A percentile compares a stretch with the other conserved stretches of the same genome.
Conservation (phyloP, 1,139 yeast genomes). For the Waltiozyma sp. region DNA sequence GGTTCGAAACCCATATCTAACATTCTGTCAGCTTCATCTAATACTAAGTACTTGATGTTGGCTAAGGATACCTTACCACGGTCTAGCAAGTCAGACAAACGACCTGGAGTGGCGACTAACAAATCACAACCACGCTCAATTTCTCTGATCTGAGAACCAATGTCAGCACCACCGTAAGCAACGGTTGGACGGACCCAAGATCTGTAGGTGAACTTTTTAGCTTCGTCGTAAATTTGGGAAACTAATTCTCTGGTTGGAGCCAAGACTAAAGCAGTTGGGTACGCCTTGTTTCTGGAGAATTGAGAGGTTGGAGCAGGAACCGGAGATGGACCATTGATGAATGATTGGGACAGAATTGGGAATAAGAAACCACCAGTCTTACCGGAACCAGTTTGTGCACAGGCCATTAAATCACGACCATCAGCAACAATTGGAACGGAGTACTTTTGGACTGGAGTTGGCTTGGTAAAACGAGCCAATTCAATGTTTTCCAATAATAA, state of each 20-base stretch:
- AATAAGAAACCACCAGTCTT: constrained; percentile 98
- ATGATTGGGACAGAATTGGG: constrained; percentile 93
- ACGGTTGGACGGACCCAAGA: constrained; percentile 98
- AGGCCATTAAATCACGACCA: constrained; percentile 98
- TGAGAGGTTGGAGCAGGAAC: constrained; percentile 42
- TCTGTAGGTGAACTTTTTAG: constrained; percentile 91
- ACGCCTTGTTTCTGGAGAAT: constrained; percentile 64
- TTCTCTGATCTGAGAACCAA: constrained; percentile 76
- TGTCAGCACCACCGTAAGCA: constrained; percentile 97
- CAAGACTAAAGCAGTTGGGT: constrained; percentile 88
- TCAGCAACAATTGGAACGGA: constrained; percentile 93
- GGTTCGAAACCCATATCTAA: constrained; percentile 99
- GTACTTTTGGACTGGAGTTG: constrained; percentile 98
- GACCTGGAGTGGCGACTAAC: constrained; percentile 97
- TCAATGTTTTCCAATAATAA: constrained; percentile 80
- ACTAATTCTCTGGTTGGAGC: constrained; percentile 99
- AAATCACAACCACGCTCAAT: constrained; percentile 92
- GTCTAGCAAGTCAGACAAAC: constrained; percentile 90
- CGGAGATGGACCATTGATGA: constrained; percentile 77
- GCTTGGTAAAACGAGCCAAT: constrained; percentile 83
- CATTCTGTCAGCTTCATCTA: constrained; percentile 99
- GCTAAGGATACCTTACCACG: constrained; percentile 86
- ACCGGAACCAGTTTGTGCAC: constrained; percentile 99
- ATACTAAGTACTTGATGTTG: constrained; percentile 85
- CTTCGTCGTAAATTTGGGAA: constrained; percentile 91